These are phyloP conservation scores for Magnusiomyces tetraspermus DNA, from an alignment of 1,139 yeast species.

Conservation along the genomic window DNA sequence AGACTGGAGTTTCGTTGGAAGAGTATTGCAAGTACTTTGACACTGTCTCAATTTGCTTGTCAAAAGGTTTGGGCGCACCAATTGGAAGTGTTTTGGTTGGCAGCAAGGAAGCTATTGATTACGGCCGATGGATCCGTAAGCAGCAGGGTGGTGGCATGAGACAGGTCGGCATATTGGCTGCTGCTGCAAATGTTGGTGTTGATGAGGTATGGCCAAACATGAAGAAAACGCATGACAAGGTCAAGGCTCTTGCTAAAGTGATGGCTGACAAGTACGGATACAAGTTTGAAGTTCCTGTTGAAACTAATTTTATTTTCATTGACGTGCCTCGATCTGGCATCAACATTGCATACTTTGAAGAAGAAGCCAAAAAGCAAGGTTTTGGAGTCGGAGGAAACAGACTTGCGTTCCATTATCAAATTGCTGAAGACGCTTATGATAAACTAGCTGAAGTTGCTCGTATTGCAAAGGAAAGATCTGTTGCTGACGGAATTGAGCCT, in stretches of 20 bases:
- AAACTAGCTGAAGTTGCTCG: slow-evolving; percentile 50
- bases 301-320: slow-evolving; percentile 79
- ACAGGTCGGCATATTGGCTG: slow-evolving; percentile 75
- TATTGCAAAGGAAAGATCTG: slow-evolving; percentile 47
- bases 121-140: slow-evolving; percentile 80
- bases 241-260: slow-evolving; percentile 55
- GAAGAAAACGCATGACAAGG: slow-evolving; percentile 55
- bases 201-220: slow-evolving; percentile 61
- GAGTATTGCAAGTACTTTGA: slow-evolving; percentile 79
- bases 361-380: slow-evolving; percentile 50
- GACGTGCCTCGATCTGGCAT: slow-evolving; percentile 53
- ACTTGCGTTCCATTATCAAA: slow-evolving; percentile 80
- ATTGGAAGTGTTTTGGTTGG: slow-evolving; percentile 87
- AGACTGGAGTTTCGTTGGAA: slow-evolving; percentile 55
- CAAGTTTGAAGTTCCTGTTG: slow-evolving; percentile 61
- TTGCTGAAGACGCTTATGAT: slow-evolving; percentile 55
- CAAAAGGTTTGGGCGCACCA: slow-evolving; percentile 92
- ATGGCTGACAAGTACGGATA: slow-evolving; percentile 44
- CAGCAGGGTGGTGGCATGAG: slow-evolving; percentile 95
- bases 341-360: slow-evolving; percentile 47
- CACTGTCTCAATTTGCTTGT: slow-evolving; percentile 78
- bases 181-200: slow-evolving; percentile 73
- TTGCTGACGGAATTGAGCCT: slow-evolving; percentile 10
- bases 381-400: slow-evolving; percentile 63
- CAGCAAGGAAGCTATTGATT: slow-evolving; percentile 46